Evolutionary conservation across 495 filamentous ascomycete genomes (phyloP).

Genomic region (Daldinia loculata): DNA sequence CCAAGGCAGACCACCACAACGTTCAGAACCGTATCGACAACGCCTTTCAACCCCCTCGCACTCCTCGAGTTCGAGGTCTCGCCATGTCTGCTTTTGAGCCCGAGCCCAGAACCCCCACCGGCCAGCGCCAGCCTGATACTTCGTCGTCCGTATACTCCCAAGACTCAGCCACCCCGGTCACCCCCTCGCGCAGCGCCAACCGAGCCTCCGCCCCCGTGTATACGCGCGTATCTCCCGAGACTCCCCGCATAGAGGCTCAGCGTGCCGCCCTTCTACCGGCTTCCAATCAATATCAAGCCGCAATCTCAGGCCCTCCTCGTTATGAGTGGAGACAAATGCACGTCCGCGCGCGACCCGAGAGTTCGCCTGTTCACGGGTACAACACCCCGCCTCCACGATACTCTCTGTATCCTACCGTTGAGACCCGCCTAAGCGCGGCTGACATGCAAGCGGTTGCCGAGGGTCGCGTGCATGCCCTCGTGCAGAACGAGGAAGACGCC

Average conservation of each 20-base stretch:
- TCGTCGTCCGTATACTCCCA: not conserved
- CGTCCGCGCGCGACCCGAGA: not conserved
- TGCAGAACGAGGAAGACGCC: not conserved
- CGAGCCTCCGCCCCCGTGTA: not conserved
- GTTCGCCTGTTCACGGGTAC: not conserved
- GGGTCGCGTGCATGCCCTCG: not conserved
- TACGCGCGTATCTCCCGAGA: no score
- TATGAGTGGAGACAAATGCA: not conserved
- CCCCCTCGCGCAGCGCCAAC: not conserved
- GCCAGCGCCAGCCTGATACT: no score
- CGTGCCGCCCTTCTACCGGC: no score
- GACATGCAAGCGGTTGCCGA: not conserved
- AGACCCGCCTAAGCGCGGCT: not conserved
- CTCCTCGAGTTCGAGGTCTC: not conserved
- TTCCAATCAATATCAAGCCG: no score
- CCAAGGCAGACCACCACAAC: not conserved
- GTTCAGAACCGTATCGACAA: not conserved
- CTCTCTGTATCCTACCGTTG: not conserved
- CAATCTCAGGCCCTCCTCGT: no score
- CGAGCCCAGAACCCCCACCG: not conserved
- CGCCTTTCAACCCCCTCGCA: not conserved
- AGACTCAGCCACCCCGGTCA: not conserved
- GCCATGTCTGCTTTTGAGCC: not conserved
- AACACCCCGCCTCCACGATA: not conserved
- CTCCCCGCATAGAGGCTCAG: no score